Conservation (phyloP, 202 grass and related monocot species). For the Carex sylvatica region DNA sequence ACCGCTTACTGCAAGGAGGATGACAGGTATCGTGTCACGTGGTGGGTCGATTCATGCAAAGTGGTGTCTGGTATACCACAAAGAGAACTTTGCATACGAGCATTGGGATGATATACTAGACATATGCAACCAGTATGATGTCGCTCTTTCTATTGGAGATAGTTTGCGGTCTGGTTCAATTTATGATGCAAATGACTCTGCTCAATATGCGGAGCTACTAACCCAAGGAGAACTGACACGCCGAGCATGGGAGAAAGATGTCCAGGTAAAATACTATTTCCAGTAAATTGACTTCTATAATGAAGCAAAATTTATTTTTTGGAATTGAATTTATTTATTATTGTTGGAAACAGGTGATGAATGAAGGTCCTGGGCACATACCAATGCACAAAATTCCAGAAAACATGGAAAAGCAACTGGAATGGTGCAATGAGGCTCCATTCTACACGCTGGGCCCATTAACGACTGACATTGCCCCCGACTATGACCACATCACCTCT, state of each 20-base stretch:
- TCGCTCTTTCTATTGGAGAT: conserved; percentile 91
- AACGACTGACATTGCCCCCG: conserved; percentile 97
- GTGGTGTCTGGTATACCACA: conserved; percentile 95
- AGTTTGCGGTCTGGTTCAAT: conserved; percentile 92
- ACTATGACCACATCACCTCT: conserved; percentile 99
- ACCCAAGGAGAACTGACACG: conserved; percentile 96
- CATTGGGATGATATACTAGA: conserved; percentile 99
- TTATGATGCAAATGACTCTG: conserved; percentile 98
- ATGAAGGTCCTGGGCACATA: conserved; percentile 96
- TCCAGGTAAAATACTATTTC: conserved; percentile 55
- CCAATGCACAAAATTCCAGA: conserved; percentile 98
- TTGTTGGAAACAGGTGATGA: conserved; percentile 69
- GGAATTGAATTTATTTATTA: conserved; percentile 2
- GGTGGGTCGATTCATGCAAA: conserved; percentile 99
- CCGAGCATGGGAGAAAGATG: conserved; percentile 98
- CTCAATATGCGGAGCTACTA: conserved; percentile 92
- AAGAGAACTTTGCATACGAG: conserved; percentile 99
- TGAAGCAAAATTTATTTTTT: neutral
- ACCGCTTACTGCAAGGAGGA: conserved; percentile 93
- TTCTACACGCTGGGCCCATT: conserved; percentile 95
- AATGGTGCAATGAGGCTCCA: conserved; percentile 98
- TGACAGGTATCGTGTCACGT: conserved; percentile 98
- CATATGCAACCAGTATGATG: conserved; percentile 97
- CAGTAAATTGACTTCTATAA: neutral
- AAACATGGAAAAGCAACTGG: conserved; percentile 94